phyloP scores from a whole-genome alignment of 2,329 filamentous ascomycete genomes.

The Rachicladosporium sp. region DNA sequence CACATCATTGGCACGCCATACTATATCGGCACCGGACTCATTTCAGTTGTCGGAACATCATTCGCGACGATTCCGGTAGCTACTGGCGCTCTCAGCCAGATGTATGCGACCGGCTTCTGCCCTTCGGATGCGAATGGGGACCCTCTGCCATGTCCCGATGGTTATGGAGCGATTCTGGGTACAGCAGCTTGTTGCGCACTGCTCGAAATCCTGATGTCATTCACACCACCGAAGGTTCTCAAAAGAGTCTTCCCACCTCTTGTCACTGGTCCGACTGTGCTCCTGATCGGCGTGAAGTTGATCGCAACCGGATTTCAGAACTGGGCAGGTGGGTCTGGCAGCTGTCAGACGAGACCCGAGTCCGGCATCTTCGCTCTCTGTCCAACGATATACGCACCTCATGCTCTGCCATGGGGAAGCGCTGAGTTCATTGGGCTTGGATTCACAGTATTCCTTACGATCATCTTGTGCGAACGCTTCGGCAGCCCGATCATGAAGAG shows the following conservation, averaged over 20 bases:
- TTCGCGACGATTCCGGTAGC: constrained; percentile 67
- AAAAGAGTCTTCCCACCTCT: constrained; percentile 68
- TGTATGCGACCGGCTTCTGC: constrained; percentile 64
- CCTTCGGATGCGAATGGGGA: constrained; percentile 48
- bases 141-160: constrained; percentile 61
- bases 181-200: constrained; percentile 40
- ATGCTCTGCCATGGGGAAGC: constrained; percentile 63
- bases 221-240: constrained; percentile 56
- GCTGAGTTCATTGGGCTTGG: constrained; percentile 68
- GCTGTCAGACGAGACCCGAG: constrained; percentile 33
- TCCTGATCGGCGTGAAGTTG: constrained; percentile 61
- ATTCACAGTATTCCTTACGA: constrained; percentile 67
- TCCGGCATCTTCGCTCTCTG: constrained; percentile 51
- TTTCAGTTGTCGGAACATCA: constrained; percentile 68
- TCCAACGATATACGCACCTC: constrained; percentile 55
- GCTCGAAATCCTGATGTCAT: constrained; percentile 62
- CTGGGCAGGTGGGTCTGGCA: constrained; percentile 65
- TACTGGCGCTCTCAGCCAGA: constrained; percentile 58
- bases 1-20: constrained; percentile 58
- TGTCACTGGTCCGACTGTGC: constrained; percentile 55
- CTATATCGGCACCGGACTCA: constrained; percentile 64
- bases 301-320: constrained; percentile 60
- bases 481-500: constrained; percentile 78
- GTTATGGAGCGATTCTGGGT: constrained; percentile 63
- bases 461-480: constrained; percentile 69